Percentiles rank a stretch among this genome's conserved stretches.
Conservation (phyloP, 2,329 filamentous ascomycete species). For the Venturiaceae sp. region DNA sequence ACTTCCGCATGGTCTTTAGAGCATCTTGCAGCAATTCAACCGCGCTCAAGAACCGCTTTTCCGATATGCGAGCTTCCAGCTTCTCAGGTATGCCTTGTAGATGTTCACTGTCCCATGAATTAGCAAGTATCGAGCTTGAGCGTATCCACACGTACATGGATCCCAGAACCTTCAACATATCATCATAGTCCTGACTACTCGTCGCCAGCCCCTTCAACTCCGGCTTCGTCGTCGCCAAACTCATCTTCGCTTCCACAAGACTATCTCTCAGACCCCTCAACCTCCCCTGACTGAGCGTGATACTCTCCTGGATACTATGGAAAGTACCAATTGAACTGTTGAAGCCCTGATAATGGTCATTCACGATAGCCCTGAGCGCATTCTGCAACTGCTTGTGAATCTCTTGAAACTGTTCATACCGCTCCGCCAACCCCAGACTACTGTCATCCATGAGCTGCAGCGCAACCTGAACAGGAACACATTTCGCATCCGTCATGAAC, state of each 20-base stretch:
- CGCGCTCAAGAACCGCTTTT: constrained; percentile 88
- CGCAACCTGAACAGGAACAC: constrained; percentile 88
- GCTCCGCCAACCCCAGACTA: constrained; percentile 83
- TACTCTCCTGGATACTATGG: constrained; percentile 94
- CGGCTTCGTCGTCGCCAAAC: constrained; percentile 75
- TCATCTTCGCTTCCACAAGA: constrained; percentile 69
- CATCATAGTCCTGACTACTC: constrained; percentile 82
- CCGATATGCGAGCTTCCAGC: constrained; percentile 86
- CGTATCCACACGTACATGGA: constrained; percentile 44
- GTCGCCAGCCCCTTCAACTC: constrained; percentile 85
- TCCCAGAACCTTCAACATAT: constrained; percentile 71
- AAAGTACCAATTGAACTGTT: constrained; percentile 98
- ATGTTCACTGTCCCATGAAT: constrained; percentile 49
- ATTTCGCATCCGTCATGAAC: constrained; percentile 80
- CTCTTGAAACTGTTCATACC: constrained; percentile 74
- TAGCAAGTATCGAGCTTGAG: not conserved
- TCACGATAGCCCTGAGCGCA: constrained; percentile 88
- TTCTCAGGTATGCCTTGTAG: constrained; percentile 83
- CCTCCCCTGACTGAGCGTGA: constrained; percentile 77
- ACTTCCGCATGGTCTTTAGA: constrained; percentile 70
- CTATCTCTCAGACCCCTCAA: constrained; percentile 76
- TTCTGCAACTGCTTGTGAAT: constrained; percentile 85
- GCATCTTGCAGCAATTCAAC: constrained; percentile 88
- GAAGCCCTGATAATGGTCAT: constrained; percentile 98
- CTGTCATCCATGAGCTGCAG: constrained; percentile 89